Evolutionary conservation across 345 rosid species (phyloP).

Genomic region (Turnera subulata): DNA sequence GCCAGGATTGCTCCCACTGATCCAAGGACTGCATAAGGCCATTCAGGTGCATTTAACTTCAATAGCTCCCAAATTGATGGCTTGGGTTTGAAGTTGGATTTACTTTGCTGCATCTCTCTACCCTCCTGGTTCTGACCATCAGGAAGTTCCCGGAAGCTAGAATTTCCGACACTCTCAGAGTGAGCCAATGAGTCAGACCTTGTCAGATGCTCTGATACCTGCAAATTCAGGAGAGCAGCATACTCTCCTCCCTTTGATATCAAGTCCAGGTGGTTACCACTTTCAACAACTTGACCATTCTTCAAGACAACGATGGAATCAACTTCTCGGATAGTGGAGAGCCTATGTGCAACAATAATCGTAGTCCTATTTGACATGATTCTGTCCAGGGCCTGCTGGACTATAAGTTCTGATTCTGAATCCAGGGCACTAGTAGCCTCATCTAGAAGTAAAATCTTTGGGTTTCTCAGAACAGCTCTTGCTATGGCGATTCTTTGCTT

Average conservation of each 20-base stretch:
- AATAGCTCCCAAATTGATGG: constrained; percentile 54
- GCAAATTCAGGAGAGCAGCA: constrained; percentile 49
- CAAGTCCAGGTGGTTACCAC: constrained; percentile 65
- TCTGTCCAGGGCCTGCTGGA: constrained; percentile 67
- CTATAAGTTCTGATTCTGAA: constrained; percentile 66
- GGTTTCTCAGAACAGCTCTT: constrained; percentile 75
- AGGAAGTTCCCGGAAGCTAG: constrained; percentile 38
- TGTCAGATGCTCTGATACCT: constrained; percentile 38
- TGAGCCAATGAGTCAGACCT: constrained; percentile 25
- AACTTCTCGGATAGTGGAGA: constrained; percentile 64
- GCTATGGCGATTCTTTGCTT: constrained; percentile 91
- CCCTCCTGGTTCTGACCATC: constrained; percentile 20
- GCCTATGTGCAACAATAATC: constrained; percentile 63
- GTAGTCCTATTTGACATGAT: constrained; percentile 64
- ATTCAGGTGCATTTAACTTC: constrained; percentile 73
- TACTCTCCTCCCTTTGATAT: constrained; percentile 64
- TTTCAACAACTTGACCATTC: constrained; percentile 61
- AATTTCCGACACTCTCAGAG: constrained; percentile 31
- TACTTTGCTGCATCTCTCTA: constrained; percentile 11
- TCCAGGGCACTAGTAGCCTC: constrained; percentile 96
- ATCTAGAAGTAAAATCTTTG: constrained; percentile 72
- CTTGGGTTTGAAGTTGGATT: constrained; percentile 6
- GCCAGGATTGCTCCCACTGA: constrained; percentile 71
- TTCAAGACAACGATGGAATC: constrained; percentile 67
- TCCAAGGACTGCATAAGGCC: constrained; percentile 80